Conservation (phyloP, 768 basidiomycete genomes). For the Phaeotremella skinneri region DNA sequence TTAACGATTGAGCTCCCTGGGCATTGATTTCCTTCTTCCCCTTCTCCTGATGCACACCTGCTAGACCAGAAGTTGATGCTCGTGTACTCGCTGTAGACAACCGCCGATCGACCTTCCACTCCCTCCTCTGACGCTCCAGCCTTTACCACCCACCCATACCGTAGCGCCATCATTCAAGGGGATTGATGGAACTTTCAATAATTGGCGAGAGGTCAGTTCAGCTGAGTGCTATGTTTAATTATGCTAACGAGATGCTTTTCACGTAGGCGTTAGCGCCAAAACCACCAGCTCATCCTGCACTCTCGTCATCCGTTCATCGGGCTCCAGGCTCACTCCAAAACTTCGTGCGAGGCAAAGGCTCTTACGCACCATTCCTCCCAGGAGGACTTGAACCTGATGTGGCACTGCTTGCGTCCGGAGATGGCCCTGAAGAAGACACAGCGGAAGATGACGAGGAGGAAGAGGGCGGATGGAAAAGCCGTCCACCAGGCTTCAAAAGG, state of each 20-base stretch:
- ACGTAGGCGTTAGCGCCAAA: constrained; percentile 21
- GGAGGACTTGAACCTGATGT: constrained; percentile 77
- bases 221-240: constrained; percentile 1
- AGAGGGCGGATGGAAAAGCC: constrained; percentile 56
- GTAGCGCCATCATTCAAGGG: constrained; percentile 41
- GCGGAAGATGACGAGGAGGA: constrained; percentile 49
- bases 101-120: constrained; percentile 63
- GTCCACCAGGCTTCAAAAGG: constrained; percentile 79
- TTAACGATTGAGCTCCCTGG: no score
- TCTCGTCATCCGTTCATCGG: constrained; percentile 79
- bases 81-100: constrained; percentile 11
- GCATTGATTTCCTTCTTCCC: no score
- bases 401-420: constrained; percentile 13
- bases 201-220: constrained; percentile 67
- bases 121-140: constrained; percentile 54
- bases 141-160: constrained; percentile 45
- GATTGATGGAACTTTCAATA: constrained; percentile 40
- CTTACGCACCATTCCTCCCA: constrained; percentile 88
- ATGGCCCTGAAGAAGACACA: constrained; percentile 47
- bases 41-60: no score
- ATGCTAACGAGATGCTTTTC: constrained; percentile 4
- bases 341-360: constrained; percentile 92
- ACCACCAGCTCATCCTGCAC: constrained; percentile 58
- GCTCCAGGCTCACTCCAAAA: constrained; percentile 73
- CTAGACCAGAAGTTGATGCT: no score